Base-by-base conservation (phyloP, 805 yeast species). In the Pichia exigua region DNA sequence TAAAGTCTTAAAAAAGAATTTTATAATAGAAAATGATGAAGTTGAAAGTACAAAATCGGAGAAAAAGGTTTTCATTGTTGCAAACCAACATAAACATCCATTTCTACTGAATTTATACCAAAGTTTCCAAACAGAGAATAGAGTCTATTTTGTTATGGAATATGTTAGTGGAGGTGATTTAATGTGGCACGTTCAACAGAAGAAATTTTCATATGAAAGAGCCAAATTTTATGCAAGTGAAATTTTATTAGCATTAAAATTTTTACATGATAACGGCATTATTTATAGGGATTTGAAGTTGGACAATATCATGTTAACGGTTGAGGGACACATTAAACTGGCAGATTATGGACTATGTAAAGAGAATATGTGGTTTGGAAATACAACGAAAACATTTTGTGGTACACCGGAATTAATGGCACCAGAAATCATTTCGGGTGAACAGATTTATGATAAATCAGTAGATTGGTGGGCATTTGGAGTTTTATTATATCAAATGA, bases 391-490 rank as follows among this genome's bases (percentile, higher is more conserved):
- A 5, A 94, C 99, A 0, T 94, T 92, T 73, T 94, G 99, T 74
- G 99, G 99, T 60, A 94, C 99, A 2, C 99, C 99, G 0, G 99
- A 94, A 68, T 87, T 94, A 60, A 94, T 94, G 96, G 99, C 99
- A 1, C 99, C 99, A 0, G 99, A 94, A 69, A 92, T 94, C 59
- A 75, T 94, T 63, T 83, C 88, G 57, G 57, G 54, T 11, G 98
- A 94, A 50, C 95, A 91, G 67, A 86, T 83, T 54, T 94, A 94
- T 63, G 94, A 90, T 49, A 82, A 95, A 63, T 86, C 94, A 41
- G 99, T 94, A 50, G 99, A 94, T 70, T 94, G 99, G 99, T 94
- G 99, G 99, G 98, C 99, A 1, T 89, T 91, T 74, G 99, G 99
- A 52, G 98, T 94, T 28, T 75, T 94, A 57, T 74, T 94, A 58